Evolutionary conservation across 768 basidiomycete genomes (phyloP), one percentile per base, ranked within the genome.

Genomic region (Solioccasus polychromus): DNA sequence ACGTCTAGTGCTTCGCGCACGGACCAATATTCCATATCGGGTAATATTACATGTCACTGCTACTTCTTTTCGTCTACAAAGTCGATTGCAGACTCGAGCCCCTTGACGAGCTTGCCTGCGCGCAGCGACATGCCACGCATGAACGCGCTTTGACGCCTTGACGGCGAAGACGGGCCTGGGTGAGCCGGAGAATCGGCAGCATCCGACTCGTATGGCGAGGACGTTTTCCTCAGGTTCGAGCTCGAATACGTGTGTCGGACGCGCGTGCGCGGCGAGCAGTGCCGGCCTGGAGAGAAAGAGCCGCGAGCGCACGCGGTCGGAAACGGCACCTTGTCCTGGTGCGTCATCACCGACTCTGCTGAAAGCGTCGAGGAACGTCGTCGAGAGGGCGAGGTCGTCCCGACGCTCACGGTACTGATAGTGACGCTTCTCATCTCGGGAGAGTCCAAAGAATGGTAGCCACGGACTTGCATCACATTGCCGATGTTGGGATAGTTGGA

Each of bases 71-170:
- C 61, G 50, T 72, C 71, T 18, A 71, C 71, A 48, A 72, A 72
- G 47, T 72, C 71, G 29, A 72, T 61, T 0, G 71, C 69, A 4
- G 69, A 66, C 49, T 72, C 71, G 44, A 72, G 56, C 22, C 66
- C 64, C 34, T 57, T 61, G 15, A 71, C 71, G 17, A 74, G 47
- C 49, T 57, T 64, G 38, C 65, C 62, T 45, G 71, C 60, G 22
- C 68, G 57, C 44, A 63, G 41, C 26, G 69, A 62, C 44, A 71
- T 44, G 0, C 68, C 66, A 8, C 67, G 59, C 41, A 68, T 59
- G 28, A 71, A 63, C 31, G 56, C 44, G 30, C 38, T 48, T 15
- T 58, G 62, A 12, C 53, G 59, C 51, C 64, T 72, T 10, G 52
- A 31, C 4, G 61, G 39, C 22, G 51, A 51, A 2, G 52, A 42